Evolutionary conservation across 1,139 yeast genomes (phyloP), one percentile per base, ranked within the genome.

Genomic region (Candida neerlandica): DNA sequence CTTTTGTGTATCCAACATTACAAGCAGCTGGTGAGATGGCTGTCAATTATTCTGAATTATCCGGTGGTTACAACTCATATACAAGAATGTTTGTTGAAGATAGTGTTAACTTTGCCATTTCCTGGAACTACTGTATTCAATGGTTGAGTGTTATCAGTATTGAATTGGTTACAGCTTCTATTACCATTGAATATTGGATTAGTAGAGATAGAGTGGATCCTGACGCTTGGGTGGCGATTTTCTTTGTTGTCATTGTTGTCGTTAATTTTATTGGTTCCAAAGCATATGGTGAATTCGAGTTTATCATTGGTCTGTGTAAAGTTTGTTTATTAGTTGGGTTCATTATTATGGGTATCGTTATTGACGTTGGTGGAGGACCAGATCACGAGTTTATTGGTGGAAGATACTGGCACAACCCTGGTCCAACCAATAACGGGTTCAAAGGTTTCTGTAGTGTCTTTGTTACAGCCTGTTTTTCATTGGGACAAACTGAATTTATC

Each of bases 261-360:
- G 69, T 75, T 49, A 71, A 74, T 53, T 67, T 66, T 51, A 65
- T 67, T 49, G 78, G 78, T 42, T 76, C 76, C 23, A 66, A 63
- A 50, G 78, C 77, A 26, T 74, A 73, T 52, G 79, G 78, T 45
- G 77, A 73, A 58, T 77, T 76, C 23, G 79, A 74, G 58, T 73
- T 73, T 46, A 50, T 69, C 29, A 65, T 74, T 61, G 73, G 75
- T 52, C 50, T 66, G 34, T 56, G 69, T 56, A 75, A 75, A 59
- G 66, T 74, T 44, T 34, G 69, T 42, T 70, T 71, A 62, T 63
- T 75, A 43, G 59, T 64, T 18, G 80, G 78, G 0, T 74, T 73
- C 51, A 65, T 74, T 47, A 65, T 75, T 43, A 69, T 69, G 64
- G 76, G 76, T 39, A 69, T 75, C 34, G 65, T 73, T 29, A 63